Evolutionary conservation across 169 alveolate species (phyloP).

Genomic region (Eimeria acervulina): DNA sequence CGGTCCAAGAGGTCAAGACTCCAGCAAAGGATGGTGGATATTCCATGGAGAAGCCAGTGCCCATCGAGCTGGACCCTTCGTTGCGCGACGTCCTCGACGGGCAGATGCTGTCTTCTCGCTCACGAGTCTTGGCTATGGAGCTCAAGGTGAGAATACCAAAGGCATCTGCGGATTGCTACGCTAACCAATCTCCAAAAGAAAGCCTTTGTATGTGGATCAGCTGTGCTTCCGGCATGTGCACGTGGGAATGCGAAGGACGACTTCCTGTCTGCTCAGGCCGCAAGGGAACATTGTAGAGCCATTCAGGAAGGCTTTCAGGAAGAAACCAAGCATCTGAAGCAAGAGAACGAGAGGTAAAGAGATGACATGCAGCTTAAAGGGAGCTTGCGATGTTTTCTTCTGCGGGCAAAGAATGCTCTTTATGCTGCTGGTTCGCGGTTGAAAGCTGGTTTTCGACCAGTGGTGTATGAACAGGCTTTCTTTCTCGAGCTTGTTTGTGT

Average conservation of each 20-base stretch:
- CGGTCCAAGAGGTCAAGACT: neutral
- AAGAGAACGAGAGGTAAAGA: slow-evolving; percentile 51
- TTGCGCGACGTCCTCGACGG: slow-evolving; percentile 46
- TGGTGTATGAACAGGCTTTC: neutral
- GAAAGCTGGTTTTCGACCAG: neutral
- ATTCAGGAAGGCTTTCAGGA: slow-evolving; percentile 47
- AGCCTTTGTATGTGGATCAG: neutral
- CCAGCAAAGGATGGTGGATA: neutral
- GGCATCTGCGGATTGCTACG: neutral
- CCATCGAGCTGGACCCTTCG: slow-evolving; percentile 40
- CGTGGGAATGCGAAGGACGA: neutral
- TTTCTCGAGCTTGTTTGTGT: neutral
- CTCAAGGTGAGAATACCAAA: slow-evolving; percentile 15
- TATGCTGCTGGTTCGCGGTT: neutral
- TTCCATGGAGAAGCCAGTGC: neutral
- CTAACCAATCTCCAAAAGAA: neutral
- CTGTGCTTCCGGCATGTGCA: neutral
- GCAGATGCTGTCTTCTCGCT: slow-evolving; percentile 51
- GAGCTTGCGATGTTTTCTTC: neutral
- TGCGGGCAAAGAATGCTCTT: neutral
- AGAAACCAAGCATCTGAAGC: neutral
- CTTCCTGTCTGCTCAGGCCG: neutral
- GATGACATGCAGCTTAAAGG: neutral
- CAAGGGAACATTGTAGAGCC: slow-evolving; percentile 38
- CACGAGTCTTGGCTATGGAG: slow-evolving; percentile 48